These are phyloP conservation scores for Babesia sp. DNA, from an alignment of 169 alveolate genomes.

Conservation along the genomic window DNA sequence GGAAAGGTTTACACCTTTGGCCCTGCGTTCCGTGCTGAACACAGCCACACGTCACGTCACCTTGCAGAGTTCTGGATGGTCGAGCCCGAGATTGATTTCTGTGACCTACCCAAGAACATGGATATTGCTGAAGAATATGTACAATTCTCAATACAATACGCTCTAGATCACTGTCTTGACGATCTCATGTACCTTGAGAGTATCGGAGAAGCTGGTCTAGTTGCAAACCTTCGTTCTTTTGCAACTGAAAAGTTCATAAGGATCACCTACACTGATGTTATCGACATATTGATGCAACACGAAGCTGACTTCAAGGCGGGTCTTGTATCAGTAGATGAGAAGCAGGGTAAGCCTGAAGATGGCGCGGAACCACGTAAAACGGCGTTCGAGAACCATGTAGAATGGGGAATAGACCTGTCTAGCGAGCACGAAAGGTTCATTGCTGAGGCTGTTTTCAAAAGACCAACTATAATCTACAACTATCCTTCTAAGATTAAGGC, in stretches of 20 bases:
- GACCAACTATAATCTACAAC: slow-evolving; percentile 96
- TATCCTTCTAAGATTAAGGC: slow-evolving; percentile 97
- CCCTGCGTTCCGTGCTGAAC: slow-evolving; percentile 99
- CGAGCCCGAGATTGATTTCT: slow-evolving; percentile 98
- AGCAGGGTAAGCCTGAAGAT: slow-evolving; percentile 46
- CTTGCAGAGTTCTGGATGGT: slow-evolving; percentile 99
- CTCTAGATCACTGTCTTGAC: slow-evolving; percentile 88
- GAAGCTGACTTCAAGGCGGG: slow-evolving; percentile 64
- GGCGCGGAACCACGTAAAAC: slow-evolving; percentile 47
- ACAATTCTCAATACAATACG: slow-evolving; percentile 90
- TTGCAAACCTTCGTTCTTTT: slow-evolving; percentile 83
- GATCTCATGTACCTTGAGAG: slow-evolving; percentile 89
- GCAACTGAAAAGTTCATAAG: slow-evolving; percentile 90
- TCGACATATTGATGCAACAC: slow-evolving; percentile 83
- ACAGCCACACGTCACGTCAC: slow-evolving; percentile 95
- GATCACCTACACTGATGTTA: slow-evolving; percentile 96
- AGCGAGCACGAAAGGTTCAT: slow-evolving; percentile 96
- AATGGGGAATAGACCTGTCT: slow-evolving; percentile 97
- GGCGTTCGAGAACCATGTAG: slow-evolving; percentile 67
- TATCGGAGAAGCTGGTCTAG: slow-evolving; percentile 87
- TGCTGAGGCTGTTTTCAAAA: slow-evolving; percentile 93
- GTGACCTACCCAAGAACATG: slow-evolving; percentile 92
- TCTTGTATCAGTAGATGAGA: slow-evolving; percentile 55
- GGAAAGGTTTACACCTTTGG: slow-evolving; percentile 98
- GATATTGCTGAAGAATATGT: slow-evolving; percentile 95